phyloP scores from a whole-genome alignment of 2,329 filamentous ascomycete species.

The Fusarium xyrophilum region DNA sequence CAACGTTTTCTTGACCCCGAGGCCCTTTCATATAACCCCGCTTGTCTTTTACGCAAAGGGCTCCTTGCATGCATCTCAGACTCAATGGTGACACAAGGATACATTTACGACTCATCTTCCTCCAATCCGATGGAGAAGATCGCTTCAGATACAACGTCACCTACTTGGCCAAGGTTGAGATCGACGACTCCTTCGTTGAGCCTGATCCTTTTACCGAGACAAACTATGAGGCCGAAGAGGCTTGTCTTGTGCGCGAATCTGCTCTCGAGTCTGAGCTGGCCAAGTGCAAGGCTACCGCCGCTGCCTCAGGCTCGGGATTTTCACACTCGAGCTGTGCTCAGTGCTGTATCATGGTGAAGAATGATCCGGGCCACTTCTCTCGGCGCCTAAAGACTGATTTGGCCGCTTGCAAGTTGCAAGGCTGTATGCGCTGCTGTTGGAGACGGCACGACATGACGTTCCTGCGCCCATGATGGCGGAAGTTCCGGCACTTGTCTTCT shows the following conservation, averaged over 20 bases:
- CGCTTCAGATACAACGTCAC: not conserved
- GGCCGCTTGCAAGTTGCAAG: not conserved
- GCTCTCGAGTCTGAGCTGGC: not conserved
- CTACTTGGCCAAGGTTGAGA: not conserved
- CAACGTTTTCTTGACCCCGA: accelerated
- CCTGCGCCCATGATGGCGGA: not conserved
- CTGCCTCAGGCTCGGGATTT: not conserved
- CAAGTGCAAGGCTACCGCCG: not conserved
- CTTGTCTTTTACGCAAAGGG: not conserved
- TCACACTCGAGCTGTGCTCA: not conserved
- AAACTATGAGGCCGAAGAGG: not conserved
- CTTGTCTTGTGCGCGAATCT: not conserved
- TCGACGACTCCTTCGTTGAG: not conserved
- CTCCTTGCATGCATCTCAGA: not conserved
- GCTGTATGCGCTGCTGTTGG: not conserved
- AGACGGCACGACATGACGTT: not conserved
- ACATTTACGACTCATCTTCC: not conserved
- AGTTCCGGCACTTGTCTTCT: not conserved
- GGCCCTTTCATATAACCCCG: not conserved
- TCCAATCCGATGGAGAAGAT: not conserved
- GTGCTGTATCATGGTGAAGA: not conserved
- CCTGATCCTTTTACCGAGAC: not conserved
- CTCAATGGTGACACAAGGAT: not conserved
- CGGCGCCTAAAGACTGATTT: not conserved
- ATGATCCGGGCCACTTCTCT: not conserved